A percentile compares a stretch with the other conserved stretches of the same genome.
Conservation (phyloP, 257 asterid genomes). For the Rehmannia glutinosa region DNA sequence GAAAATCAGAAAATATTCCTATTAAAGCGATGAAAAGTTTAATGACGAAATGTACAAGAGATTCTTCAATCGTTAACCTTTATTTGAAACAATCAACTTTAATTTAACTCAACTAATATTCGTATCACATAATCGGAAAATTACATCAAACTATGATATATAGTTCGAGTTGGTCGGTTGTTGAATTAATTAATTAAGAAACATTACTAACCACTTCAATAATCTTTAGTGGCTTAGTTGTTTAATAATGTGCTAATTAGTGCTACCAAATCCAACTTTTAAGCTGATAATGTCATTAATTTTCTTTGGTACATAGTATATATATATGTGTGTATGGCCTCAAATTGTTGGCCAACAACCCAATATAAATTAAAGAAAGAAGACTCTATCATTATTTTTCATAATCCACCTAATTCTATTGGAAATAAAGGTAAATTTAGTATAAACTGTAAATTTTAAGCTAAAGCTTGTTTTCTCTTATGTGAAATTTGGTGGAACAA, state of each 20-base stretch:
- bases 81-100: background rate
- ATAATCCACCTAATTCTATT: constrained; percentile 7
- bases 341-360: constrained; percentile 36
- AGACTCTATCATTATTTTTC: background rate
- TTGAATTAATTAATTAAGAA: constrained; percentile 2
- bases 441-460: background rate
- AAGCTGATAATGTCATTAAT: constrained; percentile 9
- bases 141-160: background rate
- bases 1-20: too few species aligned
- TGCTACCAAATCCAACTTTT: constrained; percentile 36
- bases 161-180: constrained; percentile 17
- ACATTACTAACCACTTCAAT: constrained; percentile 38
- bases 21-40: too few species aligned
- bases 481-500: background rate
- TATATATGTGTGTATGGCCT: constrained; percentile 10
- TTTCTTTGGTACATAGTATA: constrained; percentile 24
- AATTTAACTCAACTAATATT: background rate
- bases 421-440: background rate
- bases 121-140: background rate
- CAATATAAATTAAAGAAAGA: background rate
- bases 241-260: constrained; percentile 21
- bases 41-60: background rate
- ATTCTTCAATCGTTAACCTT: too few species aligned
- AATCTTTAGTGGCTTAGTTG: constrained; percentile 17
- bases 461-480: background rate